phyloP scores from a whole-genome alignment of 768 basidiomycete species.

The Lactarius tabidus region DNA sequence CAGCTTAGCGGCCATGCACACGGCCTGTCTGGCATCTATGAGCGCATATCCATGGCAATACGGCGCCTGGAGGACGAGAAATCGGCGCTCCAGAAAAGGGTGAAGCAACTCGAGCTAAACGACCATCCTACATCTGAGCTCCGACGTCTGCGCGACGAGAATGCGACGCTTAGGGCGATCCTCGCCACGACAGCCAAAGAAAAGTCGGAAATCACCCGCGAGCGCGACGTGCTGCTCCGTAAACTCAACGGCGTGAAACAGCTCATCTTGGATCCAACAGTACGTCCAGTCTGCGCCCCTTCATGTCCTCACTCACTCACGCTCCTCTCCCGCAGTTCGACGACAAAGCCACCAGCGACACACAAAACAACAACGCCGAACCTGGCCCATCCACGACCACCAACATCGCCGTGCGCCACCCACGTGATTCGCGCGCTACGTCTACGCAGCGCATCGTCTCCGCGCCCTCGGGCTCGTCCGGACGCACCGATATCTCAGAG shows the following conservation, averaged over 20 bases:
- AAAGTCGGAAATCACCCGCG: constrained; percentile 8
- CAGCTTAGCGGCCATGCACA: constrained; percentile 13
- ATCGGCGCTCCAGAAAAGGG: constrained; percentile 30
- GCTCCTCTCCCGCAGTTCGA: neutral
- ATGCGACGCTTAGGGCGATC: constrained; percentile 9
- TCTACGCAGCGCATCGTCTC: neutral
- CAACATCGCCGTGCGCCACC: neutral
- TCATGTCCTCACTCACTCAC: neutral
- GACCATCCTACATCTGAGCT: constrained; percentile 24
- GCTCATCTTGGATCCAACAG: constrained; percentile 5
- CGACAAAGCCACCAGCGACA: neutral
- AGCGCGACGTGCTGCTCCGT: constrained; percentile 18
- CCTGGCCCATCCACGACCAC: neutral
- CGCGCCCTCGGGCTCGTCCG: neutral
- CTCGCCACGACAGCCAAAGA: constrained; percentile 13
- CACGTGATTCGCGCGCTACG: neutral
- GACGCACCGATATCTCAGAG: constrained; percentile 5
- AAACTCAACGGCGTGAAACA: constrained; percentile 17
- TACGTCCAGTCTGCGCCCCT: neutral
- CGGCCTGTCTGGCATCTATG: constrained; percentile 29
- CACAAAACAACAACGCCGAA: neutral
- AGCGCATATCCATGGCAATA: constrained; percentile 29
- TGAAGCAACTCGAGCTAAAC: constrained; percentile 38
- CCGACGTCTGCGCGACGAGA: constrained; percentile 23
- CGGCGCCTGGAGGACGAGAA: constrained; percentile 29